A percentile compares a stretch with the other conserved stretches of the same genome.
phyloP scores from a whole-genome alignment of 2,329 filamentous ascomycete species.

The Aspergillus clavatus region DNA sequence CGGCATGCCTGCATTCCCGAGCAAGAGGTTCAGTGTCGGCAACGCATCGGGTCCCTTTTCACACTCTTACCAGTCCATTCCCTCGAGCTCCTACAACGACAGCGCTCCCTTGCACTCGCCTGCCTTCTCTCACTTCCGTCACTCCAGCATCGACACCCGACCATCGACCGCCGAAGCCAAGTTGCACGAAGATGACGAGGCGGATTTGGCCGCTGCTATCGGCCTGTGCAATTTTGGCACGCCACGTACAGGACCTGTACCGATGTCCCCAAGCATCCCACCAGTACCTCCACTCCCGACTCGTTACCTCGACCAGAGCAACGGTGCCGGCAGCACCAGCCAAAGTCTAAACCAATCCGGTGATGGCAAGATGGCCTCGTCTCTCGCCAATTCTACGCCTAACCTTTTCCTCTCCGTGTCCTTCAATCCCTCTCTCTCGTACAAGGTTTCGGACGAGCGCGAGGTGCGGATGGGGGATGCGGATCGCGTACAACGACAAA shows the following conservation, averaged over 20 bases:
- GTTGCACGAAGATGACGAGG: slow-evolving; percentile 73
- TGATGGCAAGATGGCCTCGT: slow-evolving; percentile 23
- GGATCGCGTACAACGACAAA: slow-evolving; percentile 37
- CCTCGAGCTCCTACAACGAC: slow-evolving; percentile 53
- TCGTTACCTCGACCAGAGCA: slow-evolving; percentile 64
- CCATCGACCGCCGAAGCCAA: slow-evolving; percentile 76
- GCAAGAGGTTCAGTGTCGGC: slow-evolving; percentile 54
- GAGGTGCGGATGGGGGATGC: slow-evolving; percentile 67
- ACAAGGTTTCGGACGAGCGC: slow-evolving; percentile 48
- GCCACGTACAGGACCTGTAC: slow-evolving; percentile 59
- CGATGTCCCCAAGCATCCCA: slow-evolving; percentile 67
- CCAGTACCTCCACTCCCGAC: slow-evolving; percentile 83
- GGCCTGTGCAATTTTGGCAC: slow-evolving; percentile 86
- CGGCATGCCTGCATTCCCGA: slow-evolving; percentile 48
- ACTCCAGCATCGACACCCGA: slow-evolving; percentile 69
- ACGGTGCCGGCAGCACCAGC: slow-evolving; percentile 59
- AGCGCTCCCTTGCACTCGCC: slow-evolving; percentile 48
- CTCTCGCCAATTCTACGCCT: slow-evolving; percentile 34
- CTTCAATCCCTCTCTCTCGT: slow-evolving; percentile 43
- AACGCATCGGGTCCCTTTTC: slow-evolving; percentile 52
- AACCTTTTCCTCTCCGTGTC: slow-evolving; percentile 40
- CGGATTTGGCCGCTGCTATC: slow-evolving; percentile 82
- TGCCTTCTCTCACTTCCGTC: slow-evolving; percentile 57
- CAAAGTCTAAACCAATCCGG: slow-evolving; percentile 46
- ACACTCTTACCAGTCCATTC: slow-evolving; percentile 73